A percentile compares a stretch with the other conserved stretches of the same genome.
Evolutionary conservation across 2,329 filamentous ascomycete species (phyloP).

Genomic region (Penicillium sp.): DNA sequence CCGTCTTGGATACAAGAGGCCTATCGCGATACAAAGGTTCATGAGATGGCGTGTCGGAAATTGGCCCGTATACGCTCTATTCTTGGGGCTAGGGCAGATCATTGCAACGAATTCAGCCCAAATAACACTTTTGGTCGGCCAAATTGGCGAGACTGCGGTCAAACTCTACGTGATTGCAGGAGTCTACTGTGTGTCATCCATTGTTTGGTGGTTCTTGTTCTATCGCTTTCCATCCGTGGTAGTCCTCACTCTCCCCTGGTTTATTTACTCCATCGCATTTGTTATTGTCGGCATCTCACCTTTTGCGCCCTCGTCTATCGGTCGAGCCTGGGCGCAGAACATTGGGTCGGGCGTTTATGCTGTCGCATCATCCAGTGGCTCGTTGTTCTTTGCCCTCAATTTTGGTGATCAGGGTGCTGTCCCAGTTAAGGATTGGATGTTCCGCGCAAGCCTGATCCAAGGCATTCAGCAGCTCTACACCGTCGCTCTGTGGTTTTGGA

Average conservation of each 20-base stretch:
- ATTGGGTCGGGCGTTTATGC: constrained; percentile 63
- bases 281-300: constrained; percentile 63
- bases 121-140: constrained; percentile 65
- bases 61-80: constrained; percentile 64
- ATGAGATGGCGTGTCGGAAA: constrained; percentile 60
- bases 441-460: constrained; percentile 65
- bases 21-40: constrained; percentile 57
- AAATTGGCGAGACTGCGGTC: constrained; percentile 58
- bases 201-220: constrained; percentile 65
- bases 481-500: constrained; percentile 67
- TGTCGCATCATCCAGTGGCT: constrained; percentile 62
- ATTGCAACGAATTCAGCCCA: constrained; percentile 68
- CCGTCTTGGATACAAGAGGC: constrained; percentile 53
- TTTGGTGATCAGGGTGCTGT: constrained; percentile 65
- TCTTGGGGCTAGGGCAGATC: constrained; percentile 63
- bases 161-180: constrained; percentile 62
- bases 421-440: constrained; percentile 66
- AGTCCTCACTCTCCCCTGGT: constrained; percentile 60
- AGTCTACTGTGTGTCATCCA: constrained; percentile 59
- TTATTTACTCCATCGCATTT: constrained; percentile 64
- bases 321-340: constrained; percentile 58
- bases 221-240: constrained; percentile 58
- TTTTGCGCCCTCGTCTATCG: constrained; percentile 42
- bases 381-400: constrained; percentile 66
- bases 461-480: constrained; percentile 68